phyloP scores from a whole-genome alignment of 2,329 filamentous ascomycete genomes.

The Geosmithia putterillii region DNA sequence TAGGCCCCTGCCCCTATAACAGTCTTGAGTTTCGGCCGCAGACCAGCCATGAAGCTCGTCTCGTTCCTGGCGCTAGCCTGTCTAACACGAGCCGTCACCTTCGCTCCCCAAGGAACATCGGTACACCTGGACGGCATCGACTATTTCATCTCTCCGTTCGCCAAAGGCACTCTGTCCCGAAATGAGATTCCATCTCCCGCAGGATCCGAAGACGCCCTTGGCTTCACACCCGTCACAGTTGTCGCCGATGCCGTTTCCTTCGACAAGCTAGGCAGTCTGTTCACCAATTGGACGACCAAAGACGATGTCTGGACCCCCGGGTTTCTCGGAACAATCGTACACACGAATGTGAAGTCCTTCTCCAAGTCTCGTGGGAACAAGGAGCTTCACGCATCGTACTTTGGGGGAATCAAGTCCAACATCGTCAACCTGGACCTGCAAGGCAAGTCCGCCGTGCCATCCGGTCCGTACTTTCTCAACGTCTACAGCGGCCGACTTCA shows the following conservation, averaged over 20 bases:
- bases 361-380: background rate
- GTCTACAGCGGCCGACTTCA: slow-evolving; percentile 15
- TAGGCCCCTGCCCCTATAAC: too few relatives aligned
- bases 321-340: slow-evolving; percentile 10
- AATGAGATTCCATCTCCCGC: slow-evolving; percentile 2
- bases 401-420: slow-evolving; percentile 3
- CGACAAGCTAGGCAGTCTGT: slow-evolving; percentile 10
- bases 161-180: slow-evolving; percentile 13
- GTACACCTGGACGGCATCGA: slow-evolving; percentile 15
- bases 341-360: slow-evolving; percentile 7
- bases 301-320: slow-evolving; percentile 15
- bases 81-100: too few relatives aligned
- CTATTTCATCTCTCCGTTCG: slow-evolving; percentile 21
- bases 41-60: too few relatives aligned
- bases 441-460: slow-evolving; percentile 10
- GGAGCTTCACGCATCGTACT: slow-evolving; percentile 4
- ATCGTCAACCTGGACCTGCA: slow-evolving; percentile 6
- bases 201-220: slow-evolving; percentile 11
- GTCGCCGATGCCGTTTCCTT: slow-evolving; percentile 11
- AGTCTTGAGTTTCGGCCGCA: too few relatives aligned
- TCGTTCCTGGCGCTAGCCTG: too few relatives aligned
- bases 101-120: slow-evolving; percentile 4
- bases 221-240: slow-evolving; percentile 21
- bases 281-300: slow-evolving; percentile 15
- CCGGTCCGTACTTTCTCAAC: slow-evolving; percentile 24